Evolutionary conservation across 352 stramenopile genomes (phyloP), one percentile per base, ranked within the genome.

Genomic region (Ophiocytium majus): DNA sequence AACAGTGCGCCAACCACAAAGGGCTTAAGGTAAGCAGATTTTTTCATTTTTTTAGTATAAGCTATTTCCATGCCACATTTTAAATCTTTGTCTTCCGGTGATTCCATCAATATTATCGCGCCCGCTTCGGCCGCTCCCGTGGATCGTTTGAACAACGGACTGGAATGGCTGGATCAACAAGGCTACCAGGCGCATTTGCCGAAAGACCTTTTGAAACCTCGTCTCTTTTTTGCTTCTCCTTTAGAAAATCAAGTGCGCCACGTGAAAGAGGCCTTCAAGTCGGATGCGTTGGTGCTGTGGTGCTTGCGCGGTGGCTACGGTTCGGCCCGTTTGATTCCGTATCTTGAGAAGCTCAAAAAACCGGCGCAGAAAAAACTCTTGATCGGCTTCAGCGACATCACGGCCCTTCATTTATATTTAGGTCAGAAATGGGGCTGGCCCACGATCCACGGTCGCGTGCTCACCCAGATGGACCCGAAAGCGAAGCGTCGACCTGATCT

Each of bases 371-470:
- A 23, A 28, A 71, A 71, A 71, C 57, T 71, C 57, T 71, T 71
- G 19, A 71, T 71, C 19, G 57, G 57, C 28, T 71, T 71, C 57
- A 71, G 57, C 28, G 57, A 71, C 28, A 28, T 71, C 57, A 71
- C 57, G 57, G 57, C 57, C 57, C 57, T 71, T 71, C 57, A 71
- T 71, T 28, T 71, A 23, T 71, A 23, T 71, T 71, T 71, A 23
- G 57, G 57, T 23, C 57, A 71, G 28, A 71, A 28, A 71, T 71
- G 57, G 57, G 57, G 57, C 23, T 71, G 57, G 57, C 57, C 57
- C 57, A 71, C 57, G 57, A 71, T 71, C 57, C 57, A 71, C 28
- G 57, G 57, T 23, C 23, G 57, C 23, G 28, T 23, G 19, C 19
- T 71, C 57, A 71, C 19, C 57, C 19, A 23, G 19, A 71, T 71